These are phyloP conservation scores for Blastobotrys petasosporus DNA, from an alignment of 1,139 yeast genomes.

Conservation along the genomic window DNA sequence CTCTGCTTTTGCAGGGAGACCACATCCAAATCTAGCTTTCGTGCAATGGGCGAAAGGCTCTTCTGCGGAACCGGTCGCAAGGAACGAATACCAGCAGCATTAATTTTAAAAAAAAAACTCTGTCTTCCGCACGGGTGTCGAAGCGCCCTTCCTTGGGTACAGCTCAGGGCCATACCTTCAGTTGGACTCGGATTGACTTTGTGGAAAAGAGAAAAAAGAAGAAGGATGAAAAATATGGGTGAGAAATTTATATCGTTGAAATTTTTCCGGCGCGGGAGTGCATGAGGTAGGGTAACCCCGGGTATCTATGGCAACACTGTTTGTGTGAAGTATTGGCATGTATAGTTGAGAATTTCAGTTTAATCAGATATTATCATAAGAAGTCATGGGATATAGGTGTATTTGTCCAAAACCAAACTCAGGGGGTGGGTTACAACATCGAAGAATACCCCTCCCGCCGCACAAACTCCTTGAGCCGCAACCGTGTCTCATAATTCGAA, in stretches of 20 bases:
- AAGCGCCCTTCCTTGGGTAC: constrained; percentile 10
- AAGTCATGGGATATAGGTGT: too few species aligned
- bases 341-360: too few species aligned
- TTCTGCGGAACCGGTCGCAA: constrained; percentile 11
- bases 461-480: too few species aligned
- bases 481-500: too few species aligned
- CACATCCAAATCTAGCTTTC: too few species aligned
- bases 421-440: too few species aligned
- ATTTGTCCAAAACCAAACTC: too few species aligned
- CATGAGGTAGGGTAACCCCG: not conserved
- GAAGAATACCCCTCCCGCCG: too few species aligned
- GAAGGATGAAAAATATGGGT: not conserved
- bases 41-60: constrained; percentile 14
- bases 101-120: constrained; percentile 9
- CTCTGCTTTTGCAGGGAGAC: constrained; percentile 24
- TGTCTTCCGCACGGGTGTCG: constrained; percentile 31
- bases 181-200: constrained; percentile 9
- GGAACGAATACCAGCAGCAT: not conserved
- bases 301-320: not conserved
- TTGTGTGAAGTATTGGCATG: too few species aligned
- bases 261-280: not conserved
- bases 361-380: too few species aligned
- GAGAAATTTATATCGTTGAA: not conserved
- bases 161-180: constrained; percentile 5
- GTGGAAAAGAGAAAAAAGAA: constrained; percentile 1